Conservation (phyloP, 768 basidiomycete species). For the Podaxis sp. region DNA sequence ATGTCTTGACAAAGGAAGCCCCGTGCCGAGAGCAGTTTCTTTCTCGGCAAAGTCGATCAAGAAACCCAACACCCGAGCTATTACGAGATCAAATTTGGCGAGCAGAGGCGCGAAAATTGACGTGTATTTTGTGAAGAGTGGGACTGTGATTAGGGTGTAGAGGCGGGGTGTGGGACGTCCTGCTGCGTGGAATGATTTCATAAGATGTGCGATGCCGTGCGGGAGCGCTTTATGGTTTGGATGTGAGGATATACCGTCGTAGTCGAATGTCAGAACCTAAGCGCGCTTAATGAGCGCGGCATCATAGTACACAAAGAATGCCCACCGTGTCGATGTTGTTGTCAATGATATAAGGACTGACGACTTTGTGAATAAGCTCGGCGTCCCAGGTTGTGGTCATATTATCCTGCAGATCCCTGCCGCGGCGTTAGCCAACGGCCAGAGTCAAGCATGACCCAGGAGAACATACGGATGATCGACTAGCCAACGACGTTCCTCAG, state of each 20-base stretch:
- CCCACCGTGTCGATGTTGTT: slow-evolving; percentile 63
- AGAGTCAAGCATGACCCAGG: not conserved
- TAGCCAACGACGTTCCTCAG: slow-evolving; percentile 50
- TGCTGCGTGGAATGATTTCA: slow-evolving; percentile 24
- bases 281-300: not conserved
- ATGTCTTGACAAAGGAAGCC: not conserved
- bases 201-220: slow-evolving; percentile 49
- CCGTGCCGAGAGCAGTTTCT: slow-evolving; percentile 17
- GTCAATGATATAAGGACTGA: slow-evolving; percentile 57
- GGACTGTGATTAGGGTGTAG: slow-evolving; percentile 62
- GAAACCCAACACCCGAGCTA: not conserved
- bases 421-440: slow-evolving; percentile 10
- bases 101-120: slow-evolving; percentile 52
- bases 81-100: slow-evolving; percentile 45
- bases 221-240: slow-evolving; percentile 83
- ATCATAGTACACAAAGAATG: slow-evolving; percentile 20
- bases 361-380: slow-evolving; percentile 52
- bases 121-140: slow-evolving; percentile 59
- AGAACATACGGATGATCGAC: slow-evolving; percentile 70
- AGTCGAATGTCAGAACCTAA: slow-evolving; percentile 87
- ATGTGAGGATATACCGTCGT: slow-evolving; percentile 74
- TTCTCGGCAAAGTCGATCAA: slow-evolving; percentile 17
- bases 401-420: slow-evolving; percentile 70
- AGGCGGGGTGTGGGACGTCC: slow-evolving; percentile 35
- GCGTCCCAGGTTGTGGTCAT: slow-evolving; percentile 68